A percentile compares a stretch with the other conserved stretches of the same genome.
Evolutionary conservation across 164 flowering plant species (phyloP).

Genomic region (Warburgia ugandensis): DNA sequence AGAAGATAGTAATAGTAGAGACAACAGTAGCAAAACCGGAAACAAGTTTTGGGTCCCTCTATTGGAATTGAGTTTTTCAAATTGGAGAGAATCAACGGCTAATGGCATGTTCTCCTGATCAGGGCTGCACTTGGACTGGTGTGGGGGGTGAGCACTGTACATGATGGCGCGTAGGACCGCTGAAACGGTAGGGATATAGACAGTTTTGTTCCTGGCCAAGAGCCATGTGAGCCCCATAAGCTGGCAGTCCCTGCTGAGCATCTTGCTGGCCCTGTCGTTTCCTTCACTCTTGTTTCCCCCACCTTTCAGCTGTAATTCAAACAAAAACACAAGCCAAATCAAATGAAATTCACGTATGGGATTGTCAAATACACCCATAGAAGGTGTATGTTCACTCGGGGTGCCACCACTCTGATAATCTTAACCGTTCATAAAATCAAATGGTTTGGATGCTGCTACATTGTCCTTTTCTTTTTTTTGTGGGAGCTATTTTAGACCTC

Average conservation of each 20-base stretch:
- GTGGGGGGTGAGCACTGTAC: conserved; percentile 86
- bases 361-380: no score
- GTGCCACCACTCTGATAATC: no score
- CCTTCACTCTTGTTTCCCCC: conserved; percentile 32
- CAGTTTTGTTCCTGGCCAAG: conserved; percentile 82
- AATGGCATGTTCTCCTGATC: conserved; percentile 99
- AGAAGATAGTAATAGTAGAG: conserved; percentile 30
- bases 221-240: conserved; percentile 99
- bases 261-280: conserved; percentile 59
- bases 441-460: no score
- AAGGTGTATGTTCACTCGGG: no score
- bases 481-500: no score
- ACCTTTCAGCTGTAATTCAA: conserved; percentile 38
- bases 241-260: conserved; percentile 81
- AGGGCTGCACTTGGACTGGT: conserved; percentile 72
- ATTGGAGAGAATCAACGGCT: conserved; percentile 91
- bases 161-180: conserved; percentile 93
- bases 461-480: no score
- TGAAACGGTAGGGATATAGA: conserved; percentile 93
- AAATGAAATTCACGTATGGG: background rate
- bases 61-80: conserved; percentile 38
- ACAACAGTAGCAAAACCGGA: conserved; percentile 27
- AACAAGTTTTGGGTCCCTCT: conserved; percentile 4
- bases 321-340: background rate
- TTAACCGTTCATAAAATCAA: no score